These are phyloP conservation scores for Nannochloropsis limnetica DNA, from an alignment of 352 stramenopile species.

Conservation along the genomic window DNA sequence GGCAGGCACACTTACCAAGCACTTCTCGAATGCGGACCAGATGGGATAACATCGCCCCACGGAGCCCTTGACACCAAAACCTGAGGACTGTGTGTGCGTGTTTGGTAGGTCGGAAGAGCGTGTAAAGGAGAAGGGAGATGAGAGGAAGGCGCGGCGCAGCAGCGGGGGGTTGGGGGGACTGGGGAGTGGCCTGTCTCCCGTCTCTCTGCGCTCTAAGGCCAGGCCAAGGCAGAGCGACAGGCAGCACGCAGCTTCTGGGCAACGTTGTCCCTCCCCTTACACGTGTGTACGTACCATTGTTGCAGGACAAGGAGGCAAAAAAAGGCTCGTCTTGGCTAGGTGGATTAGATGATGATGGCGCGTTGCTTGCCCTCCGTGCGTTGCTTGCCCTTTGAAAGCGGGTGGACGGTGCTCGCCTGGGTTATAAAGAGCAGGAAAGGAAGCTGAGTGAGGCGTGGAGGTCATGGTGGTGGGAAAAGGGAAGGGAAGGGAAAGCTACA, in stretches of 20 bases:
- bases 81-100: slow-evolving; percentile 40
- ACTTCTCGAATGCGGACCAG: slow-evolving; percentile 48
- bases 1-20: slow-evolving; percentile 43
- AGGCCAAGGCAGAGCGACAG: neutral
- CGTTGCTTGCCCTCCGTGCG: too few species aligned
- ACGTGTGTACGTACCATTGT: neutral
- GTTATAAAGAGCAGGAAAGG: neutral
- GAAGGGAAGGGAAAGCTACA: neutral
- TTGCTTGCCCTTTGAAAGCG: neutral
- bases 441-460: neutral
- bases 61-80: slow-evolving; percentile 43
- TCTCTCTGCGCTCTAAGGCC: neutral
- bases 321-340: neutral
- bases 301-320: neutral
- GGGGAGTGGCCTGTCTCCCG: neutral
- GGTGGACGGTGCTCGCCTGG: neutral
- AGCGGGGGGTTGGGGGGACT: neutral
- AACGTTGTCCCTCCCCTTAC: neutral
- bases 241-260: neutral
- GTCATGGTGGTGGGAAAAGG: neutral
- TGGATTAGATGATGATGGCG: neutral
- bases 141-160: neutral
- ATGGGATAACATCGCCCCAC: slow-evolving; percentile 47
- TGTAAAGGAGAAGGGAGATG: too few species aligned
- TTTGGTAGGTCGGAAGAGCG: neutral